Evolutionary conservation across 352 stramenopile genomes (phyloP).

Genomic region (Phytophthora fragariae): DNA sequence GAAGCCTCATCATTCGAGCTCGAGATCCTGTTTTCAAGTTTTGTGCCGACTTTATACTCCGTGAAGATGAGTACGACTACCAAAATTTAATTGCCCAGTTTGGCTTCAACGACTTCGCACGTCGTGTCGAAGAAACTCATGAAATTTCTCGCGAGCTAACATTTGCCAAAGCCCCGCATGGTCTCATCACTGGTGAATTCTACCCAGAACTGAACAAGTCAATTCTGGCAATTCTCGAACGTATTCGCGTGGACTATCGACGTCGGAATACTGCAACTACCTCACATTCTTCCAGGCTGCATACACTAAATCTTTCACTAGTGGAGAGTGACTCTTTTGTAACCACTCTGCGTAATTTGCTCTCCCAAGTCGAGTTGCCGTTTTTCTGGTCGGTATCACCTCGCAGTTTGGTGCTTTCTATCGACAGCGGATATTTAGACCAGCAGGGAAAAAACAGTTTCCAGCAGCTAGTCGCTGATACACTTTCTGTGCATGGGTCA

Average conservation of each 20-base stretch:
- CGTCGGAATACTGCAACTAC: conserved; percentile 3
- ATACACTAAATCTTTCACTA: conserved; percentile 50
- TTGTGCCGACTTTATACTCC: conserved; percentile 57
- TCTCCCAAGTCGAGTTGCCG: conserved; percentile 50
- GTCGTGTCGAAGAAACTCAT: conserved; percentile 26
- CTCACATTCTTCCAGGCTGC: conserved; percentile 15
- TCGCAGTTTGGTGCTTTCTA: conserved; percentile 61
- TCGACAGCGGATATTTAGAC: conserved; percentile 62
- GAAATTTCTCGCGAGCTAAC: conserved; percentile 33
- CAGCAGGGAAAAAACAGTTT: conserved; percentile 57
- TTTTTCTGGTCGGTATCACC: conserved; percentile 77
- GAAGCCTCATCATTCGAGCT: conserved; percentile 49
- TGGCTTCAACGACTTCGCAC: neutral
- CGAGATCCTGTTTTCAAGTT: conserved; percentile 68
- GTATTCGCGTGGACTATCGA: conserved; percentile 42
- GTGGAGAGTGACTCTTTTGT: conserved; percentile 68
- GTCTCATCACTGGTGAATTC: conserved; percentile 50
- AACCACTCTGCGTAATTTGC: conserved; percentile 48
- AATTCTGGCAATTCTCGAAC: conserved; percentile 44
- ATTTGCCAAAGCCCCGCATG: conserved; percentile 35
- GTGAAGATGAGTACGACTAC: conserved; percentile 57
- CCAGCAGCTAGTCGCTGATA: conserved; percentile 63
- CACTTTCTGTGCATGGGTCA: conserved; percentile 31
- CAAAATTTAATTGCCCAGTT: conserved; percentile 39
- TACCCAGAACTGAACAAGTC: conserved; percentile 46